These are phyloP conservation scores for Nicotiana attenuata DNA, from an alignment of 257 asterid species.

Conservation along the genomic window DNA sequence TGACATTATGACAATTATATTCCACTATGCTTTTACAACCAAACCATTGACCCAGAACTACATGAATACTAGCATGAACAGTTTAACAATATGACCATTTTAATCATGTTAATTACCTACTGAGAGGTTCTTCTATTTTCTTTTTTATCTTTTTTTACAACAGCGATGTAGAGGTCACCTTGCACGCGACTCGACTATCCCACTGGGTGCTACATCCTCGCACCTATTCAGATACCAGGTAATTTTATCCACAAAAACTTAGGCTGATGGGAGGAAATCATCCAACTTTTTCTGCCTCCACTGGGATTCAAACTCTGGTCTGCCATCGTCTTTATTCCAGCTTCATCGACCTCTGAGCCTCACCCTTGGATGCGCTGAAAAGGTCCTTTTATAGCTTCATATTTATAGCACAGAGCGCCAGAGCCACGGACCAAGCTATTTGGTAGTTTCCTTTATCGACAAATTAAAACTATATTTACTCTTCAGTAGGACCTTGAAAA, in stretches of 20 bases:
- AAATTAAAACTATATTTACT: not conserved
- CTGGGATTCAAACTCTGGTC: not conserved
- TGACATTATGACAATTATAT: not conserved
- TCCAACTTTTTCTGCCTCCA: not conserved
- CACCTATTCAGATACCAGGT: not conserved
- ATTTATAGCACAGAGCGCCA: not conserved
- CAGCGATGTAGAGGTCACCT: not conserved
- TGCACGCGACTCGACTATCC: not conserved
- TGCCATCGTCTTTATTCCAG: not conserved
- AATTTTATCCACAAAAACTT: not conserved
- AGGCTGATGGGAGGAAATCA: not conserved
- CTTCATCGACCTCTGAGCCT: not conserved
- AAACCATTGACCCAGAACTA: not conserved
- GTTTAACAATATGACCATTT: not conserved
- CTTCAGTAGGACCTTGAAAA: not conserved
- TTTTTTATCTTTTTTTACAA: not conserved
- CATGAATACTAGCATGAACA: not conserved
- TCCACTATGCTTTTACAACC: slow-evolving; percentile 1
- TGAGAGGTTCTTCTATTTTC: not conserved
- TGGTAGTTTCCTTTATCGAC: not conserved
- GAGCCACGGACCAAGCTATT: not conserved
- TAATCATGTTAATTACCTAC: not conserved
- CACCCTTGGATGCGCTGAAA: slow-evolving; percentile 2
- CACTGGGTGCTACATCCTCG: not conserved
- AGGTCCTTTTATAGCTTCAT: not conserved